These are phyloP conservation scores for Lactarius indigo DNA, from an alignment of 768 basidiomycete species.

Conservation along the genomic window DNA sequence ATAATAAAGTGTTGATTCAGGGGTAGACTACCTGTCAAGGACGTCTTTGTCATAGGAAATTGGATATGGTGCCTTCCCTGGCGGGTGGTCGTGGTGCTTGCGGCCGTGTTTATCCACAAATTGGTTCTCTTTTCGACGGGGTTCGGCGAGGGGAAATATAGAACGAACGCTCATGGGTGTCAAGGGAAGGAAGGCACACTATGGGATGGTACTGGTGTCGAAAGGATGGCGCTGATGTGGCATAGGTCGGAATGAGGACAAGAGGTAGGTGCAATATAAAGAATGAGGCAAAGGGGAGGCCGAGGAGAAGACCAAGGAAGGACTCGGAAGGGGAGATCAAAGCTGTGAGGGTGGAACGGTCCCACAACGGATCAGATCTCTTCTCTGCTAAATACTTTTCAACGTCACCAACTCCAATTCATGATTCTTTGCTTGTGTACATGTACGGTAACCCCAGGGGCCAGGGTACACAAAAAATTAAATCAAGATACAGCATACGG, in stretches of 20 bases:
- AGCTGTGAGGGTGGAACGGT: not conserved
- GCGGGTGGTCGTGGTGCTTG: constrained; percentile 62
- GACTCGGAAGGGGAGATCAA: not conserved
- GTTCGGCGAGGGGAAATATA: constrained; percentile 7
- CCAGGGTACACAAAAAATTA: constrained; percentile 38
- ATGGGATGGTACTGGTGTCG: not conserved
- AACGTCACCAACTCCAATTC: not conserved
- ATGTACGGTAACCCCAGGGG: constrained; percentile 36
- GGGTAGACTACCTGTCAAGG: constrained; percentile 57
- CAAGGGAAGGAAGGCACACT: not conserved
- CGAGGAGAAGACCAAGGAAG: not conserved
- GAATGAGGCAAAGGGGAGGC: not conserved
- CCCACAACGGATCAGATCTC: not conserved
- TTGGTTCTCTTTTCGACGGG: constrained; percentile 47
- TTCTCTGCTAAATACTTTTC: not conserved
- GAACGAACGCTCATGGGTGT: constrained; percentile 15
- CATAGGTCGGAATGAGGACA: constrained; percentile 9
- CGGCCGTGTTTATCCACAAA: constrained; percentile 60
- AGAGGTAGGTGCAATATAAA: not conserved
- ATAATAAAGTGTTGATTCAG: not conserved
- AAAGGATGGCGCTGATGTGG: not conserved
- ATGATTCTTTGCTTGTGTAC: constrained; percentile 19
- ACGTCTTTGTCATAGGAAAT: constrained; percentile 64
- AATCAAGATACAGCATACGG: constrained; percentile 35
- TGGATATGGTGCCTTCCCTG: constrained; percentile 79